Base-by-base conservation (phyloP, 1,284 basidiomycete species). In the Trichosporon ovoides region DNA sequence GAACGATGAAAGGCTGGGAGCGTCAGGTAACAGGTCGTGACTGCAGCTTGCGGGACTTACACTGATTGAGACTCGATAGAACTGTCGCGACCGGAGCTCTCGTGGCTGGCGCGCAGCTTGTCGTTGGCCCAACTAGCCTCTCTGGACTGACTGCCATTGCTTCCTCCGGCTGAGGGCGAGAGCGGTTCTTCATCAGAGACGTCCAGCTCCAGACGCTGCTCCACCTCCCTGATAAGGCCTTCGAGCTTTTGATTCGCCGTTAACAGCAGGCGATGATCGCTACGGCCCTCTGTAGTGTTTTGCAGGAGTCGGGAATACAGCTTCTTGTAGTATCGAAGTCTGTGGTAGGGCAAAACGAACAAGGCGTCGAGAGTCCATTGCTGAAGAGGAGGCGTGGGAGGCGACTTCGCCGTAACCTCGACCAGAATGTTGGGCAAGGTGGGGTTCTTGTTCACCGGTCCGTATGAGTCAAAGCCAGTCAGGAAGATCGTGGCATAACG, bases 291-390 rank as follows among this genome's bases (percentile, higher is more conserved):
- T 37, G 86, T 84, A 1, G 92, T 95, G 71, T 87, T 91, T 77
- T 89, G 92, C 58, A 98, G 79, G 35, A 98, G 79, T 43, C 89
- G 85, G 48, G 84, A 82, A 71, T 98, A 98, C 1, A 98, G 82
- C 74, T 89, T 94, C 73, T 86, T 87, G 81, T 97, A 98, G 77
- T 98, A 98, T 66, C 86, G 86, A 58, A 98, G 79, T 28, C 95
- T 85, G 14, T 81, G 80, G 68, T 87, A 88, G 0, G 95, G 95
- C 6, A 97, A 82, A 7, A 89, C 79, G 78, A 98, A 98, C 20
- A 98, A 81, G 12, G 83, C 79, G 68, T 97, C 93, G 7, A 98
- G 79, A 0, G 91, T 88, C 93, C 94, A 98, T 10, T 71, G 71
- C 35, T 66, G 57, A 12, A 72, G 59, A 10, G 73, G 73, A 28